phyloP scores from a whole-genome alignment of 768 basidiomycete species.

The Termitomyces eurrhizus region DNA sequence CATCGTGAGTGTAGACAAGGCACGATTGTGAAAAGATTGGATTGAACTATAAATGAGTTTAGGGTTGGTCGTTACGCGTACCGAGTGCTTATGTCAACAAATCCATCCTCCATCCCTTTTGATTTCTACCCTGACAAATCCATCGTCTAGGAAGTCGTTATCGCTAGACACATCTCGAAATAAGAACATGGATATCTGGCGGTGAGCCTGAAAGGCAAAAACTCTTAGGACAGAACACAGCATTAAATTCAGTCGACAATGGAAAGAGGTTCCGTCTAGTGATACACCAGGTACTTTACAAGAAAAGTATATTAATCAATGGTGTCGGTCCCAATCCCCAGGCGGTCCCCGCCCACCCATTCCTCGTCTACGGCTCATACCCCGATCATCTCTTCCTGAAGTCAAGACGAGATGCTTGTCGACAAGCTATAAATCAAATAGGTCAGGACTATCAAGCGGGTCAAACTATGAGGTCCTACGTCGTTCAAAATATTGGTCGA shows the following conservation, averaged over 20 bases:
- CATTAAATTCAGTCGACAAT: neutral
- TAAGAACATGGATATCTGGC: too few relatives aligned
- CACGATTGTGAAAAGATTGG: conserved; percentile 6
- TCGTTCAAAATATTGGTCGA: conserved; percentile 86
- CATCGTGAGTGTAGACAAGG: conserved; percentile 40
- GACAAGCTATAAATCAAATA: conserved; percentile 48
- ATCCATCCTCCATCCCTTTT: too few relatives aligned
- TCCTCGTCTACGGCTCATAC: conserved; percentile 47
- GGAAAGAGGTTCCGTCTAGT: neutral
- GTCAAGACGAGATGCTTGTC: conserved; percentile 74
- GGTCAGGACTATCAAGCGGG: neutral
- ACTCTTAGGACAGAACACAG: neutral
- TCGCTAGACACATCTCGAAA: neutral
- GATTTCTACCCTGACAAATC: too few relatives aligned
- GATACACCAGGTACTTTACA: conserved; percentile 9
- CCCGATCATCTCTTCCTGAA: conserved; percentile 51
- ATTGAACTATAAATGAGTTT: conserved; percentile 18
- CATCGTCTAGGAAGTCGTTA: neutral
- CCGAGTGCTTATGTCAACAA: conserved; percentile 21
- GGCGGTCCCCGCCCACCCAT: conserved; percentile 42
- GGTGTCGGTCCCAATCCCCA: conserved; percentile 56
- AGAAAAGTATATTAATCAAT: conserved; percentile 21
- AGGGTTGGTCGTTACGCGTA: conserved; percentile 25
- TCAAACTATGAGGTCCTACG: conserved; percentile 41
- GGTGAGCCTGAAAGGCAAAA: neutral